Evolutionary conservation across 108 stramenopile genomes (phyloP), one percentile per base, ranked within the genome.

Genomic region (Conticribra weissflogii): DNA sequence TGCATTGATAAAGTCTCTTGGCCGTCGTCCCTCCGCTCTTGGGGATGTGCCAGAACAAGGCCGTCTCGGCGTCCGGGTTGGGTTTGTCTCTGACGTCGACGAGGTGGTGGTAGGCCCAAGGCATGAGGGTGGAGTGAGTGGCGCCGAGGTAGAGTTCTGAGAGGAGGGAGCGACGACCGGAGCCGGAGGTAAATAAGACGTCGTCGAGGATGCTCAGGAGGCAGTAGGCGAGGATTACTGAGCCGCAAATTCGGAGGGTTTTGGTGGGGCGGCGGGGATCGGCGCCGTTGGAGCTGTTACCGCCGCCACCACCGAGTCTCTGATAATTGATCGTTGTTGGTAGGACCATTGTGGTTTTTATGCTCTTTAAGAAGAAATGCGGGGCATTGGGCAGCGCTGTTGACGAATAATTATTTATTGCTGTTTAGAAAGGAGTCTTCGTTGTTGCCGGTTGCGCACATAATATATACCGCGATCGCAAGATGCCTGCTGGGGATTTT

Each of bases 1-100:
- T 52, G 63, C 80, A 81, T 49, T 71, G 70, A 63, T 76, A 66
- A 1, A 82, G 33, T 19, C 79, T 54, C 41, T 83, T 83, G 32
- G 79, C 74, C 4, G 73, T 62, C 3, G 83, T 76, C 17, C 83
- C 83, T 1, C 83, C 83, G 1, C 36, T 36, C 36, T 81, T 84
- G 16, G 76, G 79, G 33, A 84, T 78, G 57, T 83, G 78, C 78
- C 78, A 79, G 46, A 79, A 79, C 19, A 79, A 30, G 17, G 78
- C 78, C 0, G 78, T 79, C 58, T 79, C 78, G 22, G 25, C 58
- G 1, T 46, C 23, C 1, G 64, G 56, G 65, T 79, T 50, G 25
- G 78, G 78, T 24, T 19, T 54, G 29, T 66, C 63, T 15, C 19
- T 60, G 1, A 79, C 69, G 51, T 79, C 78, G 18, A 61, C 78